These are phyloP conservation scores for Sclerotinia nivalis DNA, from an alignment of 2,329 filamentous ascomycete genomes.

Conservation along the genomic window DNA sequence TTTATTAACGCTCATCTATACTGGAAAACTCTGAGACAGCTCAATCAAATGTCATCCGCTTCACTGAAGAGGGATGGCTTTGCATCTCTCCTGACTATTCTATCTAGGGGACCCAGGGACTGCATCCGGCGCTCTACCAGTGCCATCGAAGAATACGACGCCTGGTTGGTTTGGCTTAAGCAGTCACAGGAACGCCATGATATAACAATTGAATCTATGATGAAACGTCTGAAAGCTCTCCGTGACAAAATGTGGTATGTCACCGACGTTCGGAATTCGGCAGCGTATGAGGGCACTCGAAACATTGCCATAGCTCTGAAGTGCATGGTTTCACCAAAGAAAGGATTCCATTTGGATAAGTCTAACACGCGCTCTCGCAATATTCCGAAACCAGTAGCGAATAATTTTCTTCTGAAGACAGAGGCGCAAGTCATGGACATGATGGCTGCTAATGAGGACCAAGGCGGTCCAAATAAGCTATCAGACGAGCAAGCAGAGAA, in stretches of 20 bases:
- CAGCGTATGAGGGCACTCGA: slow-evolving; percentile 80
- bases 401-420: slow-evolving; percentile 70
- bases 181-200: slow-evolving; percentile 80
- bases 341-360: slow-evolving; percentile 30
- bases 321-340: slow-evolving; percentile 75
- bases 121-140: slow-evolving; percentile 68
- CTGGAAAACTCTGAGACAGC: slow-evolving; percentile 77
- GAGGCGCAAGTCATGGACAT: slow-evolving; percentile 86
- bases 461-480: slow-evolving; percentile 90
- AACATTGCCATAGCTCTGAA: slow-evolving; percentile 86
- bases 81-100: slow-evolving; percentile 70
- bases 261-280: slow-evolving; percentile 88
- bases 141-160: slow-evolving; percentile 76
- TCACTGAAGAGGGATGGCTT: slow-evolving; percentile 68
- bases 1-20: slow-evolving; percentile 83
- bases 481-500: slow-evolving; percentile 93
- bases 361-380: slow-evolving; percentile 44
- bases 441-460: slow-evolving; percentile 76
- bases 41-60: slow-evolving; percentile 62
- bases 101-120: slow-evolving; percentile 69
- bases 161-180: slow-evolving; percentile 81
- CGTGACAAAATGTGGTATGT: slow-evolving; percentile 99
- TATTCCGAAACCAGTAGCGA: slow-evolving; percentile 37
- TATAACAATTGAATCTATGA: slow-evolving; percentile 71
- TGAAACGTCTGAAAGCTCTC: slow-evolving; percentile 70